phyloP scores from a whole-genome alignment of 2,329 filamentous ascomycete species.

The Raffaelea ambrosiae region DNA sequence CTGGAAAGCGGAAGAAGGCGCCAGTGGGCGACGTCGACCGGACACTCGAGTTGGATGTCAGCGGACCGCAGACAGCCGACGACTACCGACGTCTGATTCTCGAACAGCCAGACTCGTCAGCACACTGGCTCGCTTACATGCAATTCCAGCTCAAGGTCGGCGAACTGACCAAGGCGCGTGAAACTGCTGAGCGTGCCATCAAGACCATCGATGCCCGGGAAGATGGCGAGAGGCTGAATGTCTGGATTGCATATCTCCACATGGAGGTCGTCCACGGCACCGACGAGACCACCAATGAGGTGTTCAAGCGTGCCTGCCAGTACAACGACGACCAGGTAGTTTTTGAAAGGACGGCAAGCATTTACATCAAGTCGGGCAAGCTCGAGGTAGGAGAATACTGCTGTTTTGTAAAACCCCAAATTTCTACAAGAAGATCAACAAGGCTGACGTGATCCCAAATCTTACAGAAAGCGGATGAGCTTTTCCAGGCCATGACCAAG shows the following conservation, averaged over 20 bases:
- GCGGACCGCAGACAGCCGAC: constrained; percentile 79
- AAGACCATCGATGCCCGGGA: constrained; percentile 86
- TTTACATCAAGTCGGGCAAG: constrained; percentile 89
- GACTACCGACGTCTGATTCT: constrained; percentile 93
- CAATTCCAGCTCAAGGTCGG: constrained; percentile 93
- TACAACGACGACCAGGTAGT: constrained; percentile 90
- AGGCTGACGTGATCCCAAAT: neutral
- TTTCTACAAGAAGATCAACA: too few species aligned
- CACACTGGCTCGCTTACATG: constrained; percentile 96
- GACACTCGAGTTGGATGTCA: constrained; percentile 82
- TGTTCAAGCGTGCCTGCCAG: constrained; percentile 87
- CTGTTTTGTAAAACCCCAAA: too few species aligned
- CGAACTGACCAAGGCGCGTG: constrained; percentile 79
- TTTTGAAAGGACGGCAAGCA: constrained; percentile 81
- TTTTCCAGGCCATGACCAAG: constrained; percentile 81
- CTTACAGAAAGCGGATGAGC: constrained; percentile 58
- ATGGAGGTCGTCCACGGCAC: constrained; percentile 85
- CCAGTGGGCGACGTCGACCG: constrained; percentile 73
- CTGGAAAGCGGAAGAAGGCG: constrained; percentile 61
- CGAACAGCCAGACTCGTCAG: constrained; percentile 85
- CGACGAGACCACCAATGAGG: constrained; percentile 71
- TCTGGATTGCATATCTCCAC: constrained; percentile 93
- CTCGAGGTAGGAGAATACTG: constrained; percentile 52
- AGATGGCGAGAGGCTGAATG: constrained; percentile 85
- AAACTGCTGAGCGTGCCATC: constrained; percentile 83